Conservation (phyloP, 176 grass and related monocot genomes). For the Aegilops umbellulata region DNA sequence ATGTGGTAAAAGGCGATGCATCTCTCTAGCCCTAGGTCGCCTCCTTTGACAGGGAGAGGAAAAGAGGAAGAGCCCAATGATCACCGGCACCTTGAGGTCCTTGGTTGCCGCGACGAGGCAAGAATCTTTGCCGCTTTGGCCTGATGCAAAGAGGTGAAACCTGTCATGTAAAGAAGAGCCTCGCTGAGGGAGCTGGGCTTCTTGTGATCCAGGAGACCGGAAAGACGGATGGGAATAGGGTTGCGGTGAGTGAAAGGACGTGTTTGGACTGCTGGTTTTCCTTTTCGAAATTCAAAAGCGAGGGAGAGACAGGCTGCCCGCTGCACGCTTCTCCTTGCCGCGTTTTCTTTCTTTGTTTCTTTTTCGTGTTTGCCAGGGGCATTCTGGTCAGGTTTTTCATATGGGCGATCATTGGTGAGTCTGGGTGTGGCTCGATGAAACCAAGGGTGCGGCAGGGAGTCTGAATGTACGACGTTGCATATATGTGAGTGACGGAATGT, state of each 20-base stretch:
- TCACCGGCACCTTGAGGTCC: not conserved
- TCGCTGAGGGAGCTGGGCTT: not conserved
- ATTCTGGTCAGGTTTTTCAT: not conserved
- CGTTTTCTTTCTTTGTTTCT: not conserved
- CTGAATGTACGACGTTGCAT: not conserved
- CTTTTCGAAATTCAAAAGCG: not conserved
- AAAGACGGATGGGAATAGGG: not conserved
- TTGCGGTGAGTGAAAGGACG: not conserved
- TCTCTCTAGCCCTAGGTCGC: not conserved
- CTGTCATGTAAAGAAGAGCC: not conserved
- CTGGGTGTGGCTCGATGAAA: not conserved
- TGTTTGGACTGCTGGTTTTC: not conserved
- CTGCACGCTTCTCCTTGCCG: no score
- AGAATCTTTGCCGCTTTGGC: slow-evolving; percentile 22
- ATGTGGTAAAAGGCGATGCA: slow-evolving; percentile 16
- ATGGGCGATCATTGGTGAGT: not conserved
- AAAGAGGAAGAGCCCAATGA: slow-evolving; percentile 18
- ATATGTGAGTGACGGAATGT: not conserved
- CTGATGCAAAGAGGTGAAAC: not conserved
- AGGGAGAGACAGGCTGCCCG: not conserved
- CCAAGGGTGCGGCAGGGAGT: not conserved
- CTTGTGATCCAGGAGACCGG: slow-evolving; percentile 16
- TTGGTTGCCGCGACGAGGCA: not conserved
- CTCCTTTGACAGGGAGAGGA: not conserved
- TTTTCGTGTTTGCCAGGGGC: not conserved